Evolutionary conservation across 164 flowering plant genomes (phyloP).

Genomic region (Liquidambar formosana): DNA sequence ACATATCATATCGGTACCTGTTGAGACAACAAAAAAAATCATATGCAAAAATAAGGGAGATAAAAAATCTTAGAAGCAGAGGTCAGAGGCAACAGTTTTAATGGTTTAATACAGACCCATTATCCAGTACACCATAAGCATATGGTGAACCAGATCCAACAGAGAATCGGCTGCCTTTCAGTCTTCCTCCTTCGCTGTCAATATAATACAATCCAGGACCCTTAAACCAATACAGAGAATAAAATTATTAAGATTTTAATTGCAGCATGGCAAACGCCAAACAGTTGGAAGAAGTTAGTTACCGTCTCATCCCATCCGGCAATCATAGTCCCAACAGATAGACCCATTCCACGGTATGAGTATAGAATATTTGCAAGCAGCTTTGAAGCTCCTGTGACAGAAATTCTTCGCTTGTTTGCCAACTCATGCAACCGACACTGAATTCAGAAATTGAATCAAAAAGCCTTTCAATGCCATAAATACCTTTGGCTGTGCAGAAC

Average conservation of each 20-base stretch:
- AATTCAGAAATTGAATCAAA: neutral
- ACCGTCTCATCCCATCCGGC: slow-evolving; percentile 99
- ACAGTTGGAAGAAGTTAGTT: slow-evolving; percentile 1
- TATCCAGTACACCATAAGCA: no score
- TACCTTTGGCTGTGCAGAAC: no score
- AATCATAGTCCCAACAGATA: slow-evolving; percentile 97
- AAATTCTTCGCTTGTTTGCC: slow-evolving; percentile 96
- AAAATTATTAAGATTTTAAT: no score
- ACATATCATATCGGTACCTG: slow-evolving; percentile 72
- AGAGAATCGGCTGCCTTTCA: slow-evolving; percentile 81
- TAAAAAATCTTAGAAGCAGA: no score
- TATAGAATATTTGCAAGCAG: slow-evolving; percentile 89
- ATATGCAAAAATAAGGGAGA: no score
- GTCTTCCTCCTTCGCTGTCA: slow-evolving; percentile 92
- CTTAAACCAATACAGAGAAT: slow-evolving; percentile 29
- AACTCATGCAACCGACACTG: slow-evolving; percentile 93
- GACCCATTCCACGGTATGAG: slow-evolving; percentile 95
- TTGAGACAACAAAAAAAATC: neutral
- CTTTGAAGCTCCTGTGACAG: slow-evolving; percentile 93
- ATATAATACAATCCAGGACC: slow-evolving; percentile 94
- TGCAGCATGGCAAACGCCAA: no score
- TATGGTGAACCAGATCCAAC: slow-evolving; percentile 97
- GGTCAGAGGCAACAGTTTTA: no score
- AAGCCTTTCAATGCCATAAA: no score
- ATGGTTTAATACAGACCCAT: no score